Percentiles rank a stretch among this genome's conserved stretches.
These are phyloP conservation scores for Cordyceps cicadae DNA, from an alignment of 2,329 filamentous ascomycete species.

Conservation along the genomic window DNA sequence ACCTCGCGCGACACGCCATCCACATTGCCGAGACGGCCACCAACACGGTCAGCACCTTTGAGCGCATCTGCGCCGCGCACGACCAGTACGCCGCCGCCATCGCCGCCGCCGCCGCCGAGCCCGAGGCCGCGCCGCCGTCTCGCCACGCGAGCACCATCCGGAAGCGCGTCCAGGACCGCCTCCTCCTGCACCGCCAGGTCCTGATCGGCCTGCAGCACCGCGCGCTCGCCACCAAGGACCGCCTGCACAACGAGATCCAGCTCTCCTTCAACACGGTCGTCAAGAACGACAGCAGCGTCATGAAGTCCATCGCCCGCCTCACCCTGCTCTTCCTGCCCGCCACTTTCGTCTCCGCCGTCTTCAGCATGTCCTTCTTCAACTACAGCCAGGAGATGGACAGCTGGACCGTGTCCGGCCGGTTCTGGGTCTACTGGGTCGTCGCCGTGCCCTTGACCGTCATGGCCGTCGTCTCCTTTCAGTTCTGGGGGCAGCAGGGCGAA, in stretches of 20 bases:
- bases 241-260: constrained; percentile 49
- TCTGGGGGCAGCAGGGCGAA: too few relatives aligned
- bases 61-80: constrained; percentile 26
- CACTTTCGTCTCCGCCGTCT: constrained; percentile 41
- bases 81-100: background rate
- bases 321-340: constrained; percentile 42
- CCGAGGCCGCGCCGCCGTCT: background rate
- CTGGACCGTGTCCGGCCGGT: constrained; percentile 19
- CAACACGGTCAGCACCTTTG: constrained; percentile 24
- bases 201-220: constrained; percentile 28
- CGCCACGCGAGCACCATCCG: constrained; percentile 11
- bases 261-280: constrained; percentile 38
- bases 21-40: constrained; percentile 36
- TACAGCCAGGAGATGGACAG: constrained; percentile 19
- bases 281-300: constrained; percentile 39
- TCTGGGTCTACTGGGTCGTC: constrained; percentile 25
- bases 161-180: constrained; percentile 21
- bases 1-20: constrained; percentile 35
- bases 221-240: constrained; percentile 29
- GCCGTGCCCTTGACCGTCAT: background rate
- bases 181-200: constrained; percentile 27
- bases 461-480: background rate
- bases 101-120: too few relatives aligned
- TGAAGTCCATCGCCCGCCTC: constrained; percentile 42
- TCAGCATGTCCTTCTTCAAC: constrained; percentile 38